These are phyloP conservation scores for Psilocybe tampanensis DNA, from an alignment of 768 basidiomycete species.

Conservation along the genomic window DNA sequence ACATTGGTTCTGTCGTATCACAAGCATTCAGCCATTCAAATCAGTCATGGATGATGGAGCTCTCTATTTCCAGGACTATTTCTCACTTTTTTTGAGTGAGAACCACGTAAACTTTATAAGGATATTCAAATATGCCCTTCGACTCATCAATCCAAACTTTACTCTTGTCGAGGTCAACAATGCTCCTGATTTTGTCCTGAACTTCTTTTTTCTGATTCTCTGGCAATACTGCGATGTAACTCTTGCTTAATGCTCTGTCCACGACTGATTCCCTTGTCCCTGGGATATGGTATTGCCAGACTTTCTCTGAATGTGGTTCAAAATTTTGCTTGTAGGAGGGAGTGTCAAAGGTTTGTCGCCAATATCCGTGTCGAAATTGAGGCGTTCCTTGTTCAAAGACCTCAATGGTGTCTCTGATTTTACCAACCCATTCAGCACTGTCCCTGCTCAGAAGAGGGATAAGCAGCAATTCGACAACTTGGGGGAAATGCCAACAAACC, in stretches of 20 bases:
- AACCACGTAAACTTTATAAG: constrained; percentile 71
- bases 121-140: constrained; percentile 77
- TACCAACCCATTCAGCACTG: constrained; percentile 70
- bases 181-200: constrained; percentile 47
- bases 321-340: constrained; percentile 63
- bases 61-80: no score
- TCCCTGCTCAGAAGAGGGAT: no score
- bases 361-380: constrained; percentile 77
- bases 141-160: constrained; percentile 77
- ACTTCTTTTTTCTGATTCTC: constrained; percentile 61
- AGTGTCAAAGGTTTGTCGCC: constrained; percentile 73
- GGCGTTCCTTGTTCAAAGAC: constrained; percentile 72
- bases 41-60: no score
- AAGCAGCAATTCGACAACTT: no score
- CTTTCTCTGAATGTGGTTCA: constrained; percentile 55
- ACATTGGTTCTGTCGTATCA: no score
- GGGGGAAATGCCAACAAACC: no score
- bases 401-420: constrained; percentile 72
- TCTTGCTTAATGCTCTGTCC: constrained; percentile 79
- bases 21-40: no score
- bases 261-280: constrained; percentile 58
- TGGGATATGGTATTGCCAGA: constrained; percentile 53
- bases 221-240: constrained; percentile 72
- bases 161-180: constrained; percentile 61
- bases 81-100: constrained; percentile 38